Percentiles rank a stretch among this genome's conserved stretches.
Conservation (phyloP, 2,329 filamentous ascomycete genomes). For the Colletotrichum sp. region DNA sequence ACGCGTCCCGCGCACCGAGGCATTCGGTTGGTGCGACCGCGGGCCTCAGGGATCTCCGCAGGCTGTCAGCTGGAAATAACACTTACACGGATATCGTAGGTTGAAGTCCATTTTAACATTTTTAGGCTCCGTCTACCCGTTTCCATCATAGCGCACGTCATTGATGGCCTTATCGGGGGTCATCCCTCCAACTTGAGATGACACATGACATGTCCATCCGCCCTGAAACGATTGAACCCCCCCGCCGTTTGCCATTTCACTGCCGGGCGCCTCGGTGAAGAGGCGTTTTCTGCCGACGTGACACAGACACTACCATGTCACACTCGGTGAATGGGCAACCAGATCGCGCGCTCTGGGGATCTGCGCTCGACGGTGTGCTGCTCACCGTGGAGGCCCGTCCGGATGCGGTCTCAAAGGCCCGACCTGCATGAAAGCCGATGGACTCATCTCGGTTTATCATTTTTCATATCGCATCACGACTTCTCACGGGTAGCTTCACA, state of each 20-base stretch:
- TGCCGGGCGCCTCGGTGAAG: background rate
- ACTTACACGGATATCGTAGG: background rate
- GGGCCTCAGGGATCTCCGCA: background rate
- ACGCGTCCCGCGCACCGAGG: background rate
- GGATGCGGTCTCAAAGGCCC: background rate
- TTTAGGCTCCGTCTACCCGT: background rate
- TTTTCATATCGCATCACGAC: constrained; percentile 1
- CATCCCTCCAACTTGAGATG: background rate
- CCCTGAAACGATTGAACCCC: background rate
- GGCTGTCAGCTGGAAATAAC: background rate
- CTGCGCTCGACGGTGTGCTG: background rate
- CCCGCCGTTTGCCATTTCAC: background rate
- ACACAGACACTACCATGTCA: background rate
- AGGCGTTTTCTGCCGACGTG: background rate
- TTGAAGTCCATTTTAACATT: background rate
- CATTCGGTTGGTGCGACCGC: background rate
- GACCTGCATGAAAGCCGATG: background rate
- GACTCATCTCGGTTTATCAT: background rate
- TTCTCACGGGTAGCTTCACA: background rate
- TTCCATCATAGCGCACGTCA: background rate
- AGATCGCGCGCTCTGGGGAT: constrained; percentile 1
- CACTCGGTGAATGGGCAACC: background rate
- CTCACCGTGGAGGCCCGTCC: background rate
- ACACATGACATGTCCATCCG: background rate
- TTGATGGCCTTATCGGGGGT: background rate